phyloP scores from a whole-genome alignment of 2,329 filamentous ascomycete genomes.

The Pyrenophora tritici-repentis region DNA sequence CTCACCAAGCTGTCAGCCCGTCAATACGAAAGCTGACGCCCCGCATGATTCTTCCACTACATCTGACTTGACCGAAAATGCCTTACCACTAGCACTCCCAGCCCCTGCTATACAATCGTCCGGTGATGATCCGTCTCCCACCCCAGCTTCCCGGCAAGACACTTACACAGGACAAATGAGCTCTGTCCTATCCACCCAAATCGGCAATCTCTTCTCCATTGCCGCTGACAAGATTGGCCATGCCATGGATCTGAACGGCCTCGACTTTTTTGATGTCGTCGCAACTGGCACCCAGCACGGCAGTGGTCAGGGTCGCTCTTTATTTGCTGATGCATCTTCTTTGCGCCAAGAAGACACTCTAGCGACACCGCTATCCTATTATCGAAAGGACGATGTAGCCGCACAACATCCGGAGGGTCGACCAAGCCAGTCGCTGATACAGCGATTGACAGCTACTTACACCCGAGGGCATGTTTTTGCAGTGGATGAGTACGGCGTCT shows the following conservation, averaged over 20 bases:
- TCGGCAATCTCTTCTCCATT: conserved; percentile 6
- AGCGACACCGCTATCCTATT: conserved; percentile 7
- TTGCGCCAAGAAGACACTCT: neutral
- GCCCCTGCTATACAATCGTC: neutral
- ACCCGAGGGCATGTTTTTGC: conserved; percentile 14
- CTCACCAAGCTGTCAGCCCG: too few species aligned
- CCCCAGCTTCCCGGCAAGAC: neutral
- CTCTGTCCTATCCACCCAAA: conserved; percentile 1
- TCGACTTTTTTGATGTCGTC: conserved; percentile 13
- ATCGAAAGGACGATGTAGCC: neutral
- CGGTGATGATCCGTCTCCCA: neutral
- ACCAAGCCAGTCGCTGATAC: conserved; percentile 10
- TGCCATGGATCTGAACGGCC: conserved; percentile 14
- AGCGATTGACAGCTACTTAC: conserved; percentile 12
- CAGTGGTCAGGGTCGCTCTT: neutral
- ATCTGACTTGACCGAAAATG: too few species aligned
- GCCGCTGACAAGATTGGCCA: conserved; percentile 11
- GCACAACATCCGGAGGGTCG: neutral
- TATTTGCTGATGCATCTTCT: neutral
- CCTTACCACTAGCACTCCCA: neutral
- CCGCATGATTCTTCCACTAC: too few species aligned
- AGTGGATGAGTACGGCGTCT: conserved; percentile 10
- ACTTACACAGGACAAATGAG: neutral
- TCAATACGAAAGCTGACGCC: too few species aligned
- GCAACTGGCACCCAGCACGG: neutral